Percentiles rank a stretch among this genome's conserved stretches.
Conservation (phyloP, 2,329 filamentous ascomycete genomes). For the Alternaria hordeiaustralica region DNA sequence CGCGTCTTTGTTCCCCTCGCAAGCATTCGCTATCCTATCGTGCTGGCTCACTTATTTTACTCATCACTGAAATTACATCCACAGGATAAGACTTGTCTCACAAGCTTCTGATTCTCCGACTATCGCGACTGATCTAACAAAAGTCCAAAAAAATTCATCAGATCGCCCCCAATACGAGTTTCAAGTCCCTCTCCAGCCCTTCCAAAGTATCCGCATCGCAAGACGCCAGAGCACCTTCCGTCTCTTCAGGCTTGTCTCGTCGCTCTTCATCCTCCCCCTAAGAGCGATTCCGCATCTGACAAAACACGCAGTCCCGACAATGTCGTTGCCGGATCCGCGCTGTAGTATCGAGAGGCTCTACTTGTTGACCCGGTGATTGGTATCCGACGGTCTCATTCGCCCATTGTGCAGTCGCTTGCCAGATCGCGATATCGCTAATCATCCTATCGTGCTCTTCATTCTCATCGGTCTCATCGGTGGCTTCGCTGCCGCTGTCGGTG, state of each 20-base stretch:
- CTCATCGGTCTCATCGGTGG: background rate
- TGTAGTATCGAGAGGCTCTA: conserved; percentile 9
- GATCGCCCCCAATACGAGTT: background rate
- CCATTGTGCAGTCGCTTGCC: background rate
- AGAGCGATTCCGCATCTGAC: conserved; percentile 2
- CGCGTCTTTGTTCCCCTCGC: no score
- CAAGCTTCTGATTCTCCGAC: background rate
- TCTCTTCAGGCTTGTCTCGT: accelerated
- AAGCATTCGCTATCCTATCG: no score
- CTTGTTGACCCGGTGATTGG: no score
- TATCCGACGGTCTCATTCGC: background rate
- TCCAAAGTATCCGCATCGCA: background rate
- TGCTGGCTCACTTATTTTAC: no score
- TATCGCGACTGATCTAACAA: background rate
- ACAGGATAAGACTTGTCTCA: accelerated
- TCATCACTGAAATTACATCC: background rate
- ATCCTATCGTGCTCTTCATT: background rate
- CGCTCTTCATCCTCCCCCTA: background rate
- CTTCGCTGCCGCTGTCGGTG: background rate
- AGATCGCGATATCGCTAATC: background rate
- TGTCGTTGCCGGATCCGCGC: conserved; percentile 13
- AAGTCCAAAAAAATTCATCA: background rate
- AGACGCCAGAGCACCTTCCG: background rate
- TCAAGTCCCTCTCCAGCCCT: background rate
- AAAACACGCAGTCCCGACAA: conserved; percentile 17